Evolutionary conservation across 2,329 filamentous ascomycete genomes (phyloP).

Genomic region (Thielaviopsis ethacetica): DNA sequence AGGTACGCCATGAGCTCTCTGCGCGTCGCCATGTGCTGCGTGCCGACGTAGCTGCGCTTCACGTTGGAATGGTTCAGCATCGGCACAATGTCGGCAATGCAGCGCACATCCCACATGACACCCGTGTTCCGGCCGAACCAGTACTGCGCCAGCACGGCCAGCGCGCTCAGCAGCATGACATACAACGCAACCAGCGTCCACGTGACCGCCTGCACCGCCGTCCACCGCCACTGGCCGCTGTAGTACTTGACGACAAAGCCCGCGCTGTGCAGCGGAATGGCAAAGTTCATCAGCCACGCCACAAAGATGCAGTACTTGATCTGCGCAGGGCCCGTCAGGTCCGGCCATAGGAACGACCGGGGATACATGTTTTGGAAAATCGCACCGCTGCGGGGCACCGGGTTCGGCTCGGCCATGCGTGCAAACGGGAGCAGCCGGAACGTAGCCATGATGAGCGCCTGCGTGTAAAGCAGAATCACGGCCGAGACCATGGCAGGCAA

Average conservation of each 20-base stretch:
- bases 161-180: constrained; percentile 42
- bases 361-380: constrained; percentile 55
- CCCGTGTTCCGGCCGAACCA: constrained; percentile 54
- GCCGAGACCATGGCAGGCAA: constrained; percentile 64
- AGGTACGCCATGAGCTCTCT: constrained; percentile 37
- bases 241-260: constrained; percentile 50
- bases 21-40: constrained; percentile 40
- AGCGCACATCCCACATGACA: constrained; percentile 70
- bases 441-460: constrained; percentile 58
- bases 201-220: constrained; percentile 57
- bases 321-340: constrained; percentile 43
- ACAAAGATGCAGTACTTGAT: constrained; percentile 49
- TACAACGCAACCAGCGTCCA: constrained; percentile 69
- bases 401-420: constrained; percentile 51
- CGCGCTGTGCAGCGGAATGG: constrained; percentile 65
- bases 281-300: constrained; percentile 65
- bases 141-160: constrained; percentile 42
- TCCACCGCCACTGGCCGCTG: constrained; percentile 56
- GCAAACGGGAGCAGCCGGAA: constrained; percentile 64
- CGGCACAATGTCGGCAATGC: constrained; percentile 63
- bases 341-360: constrained; percentile 47
- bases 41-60: constrained; percentile 52
- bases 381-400: constrained; percentile 42
- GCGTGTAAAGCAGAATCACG: constrained; percentile 57
- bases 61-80: constrained; percentile 69